Conservation (phyloP, 441 rosid species). For the Jatropha multifida region DNA sequence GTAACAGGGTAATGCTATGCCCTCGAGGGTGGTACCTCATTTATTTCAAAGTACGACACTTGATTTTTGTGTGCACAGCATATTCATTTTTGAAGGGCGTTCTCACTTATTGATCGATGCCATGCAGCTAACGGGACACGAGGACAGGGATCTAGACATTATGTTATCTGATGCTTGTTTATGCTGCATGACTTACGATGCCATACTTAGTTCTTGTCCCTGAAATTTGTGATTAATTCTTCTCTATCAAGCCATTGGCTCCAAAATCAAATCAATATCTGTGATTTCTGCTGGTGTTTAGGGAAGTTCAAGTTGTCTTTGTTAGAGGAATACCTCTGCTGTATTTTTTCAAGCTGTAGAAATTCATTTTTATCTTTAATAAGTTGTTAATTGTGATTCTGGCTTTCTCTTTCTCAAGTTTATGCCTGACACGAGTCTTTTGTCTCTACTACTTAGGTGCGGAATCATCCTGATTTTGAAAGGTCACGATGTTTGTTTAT, state of each 20-base stretch:
- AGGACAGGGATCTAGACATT: background rate
- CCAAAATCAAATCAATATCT: background rate
- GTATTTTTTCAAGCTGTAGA: background rate
- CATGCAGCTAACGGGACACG: background rate
- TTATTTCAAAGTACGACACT: background rate
- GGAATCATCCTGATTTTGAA: conserved; percentile 78
- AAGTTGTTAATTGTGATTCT: conserved; percentile 3
- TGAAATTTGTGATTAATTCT: background rate
- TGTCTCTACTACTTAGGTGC: conserved; percentile 49
- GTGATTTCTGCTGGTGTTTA: background rate
- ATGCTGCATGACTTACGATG: background rate
- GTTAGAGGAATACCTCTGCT: background rate
- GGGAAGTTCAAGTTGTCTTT: background rate
- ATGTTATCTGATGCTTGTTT: background rate
- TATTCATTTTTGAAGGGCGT: background rate
- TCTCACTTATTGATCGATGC: background rate
- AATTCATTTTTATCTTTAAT: background rate
- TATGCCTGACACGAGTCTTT: conserved; percentile 11
- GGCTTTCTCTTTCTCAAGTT: background rate
- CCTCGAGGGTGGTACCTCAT: background rate
- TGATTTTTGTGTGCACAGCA: background rate
- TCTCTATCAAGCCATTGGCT: background rate
- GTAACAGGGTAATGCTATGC: background rate
- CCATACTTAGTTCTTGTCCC: background rate
- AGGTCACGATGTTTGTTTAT: conserved; percentile 79